Base-by-base conservation (phyloP, 805 yeast genomes). In the Metschnikowia colocasiae region DNA sequence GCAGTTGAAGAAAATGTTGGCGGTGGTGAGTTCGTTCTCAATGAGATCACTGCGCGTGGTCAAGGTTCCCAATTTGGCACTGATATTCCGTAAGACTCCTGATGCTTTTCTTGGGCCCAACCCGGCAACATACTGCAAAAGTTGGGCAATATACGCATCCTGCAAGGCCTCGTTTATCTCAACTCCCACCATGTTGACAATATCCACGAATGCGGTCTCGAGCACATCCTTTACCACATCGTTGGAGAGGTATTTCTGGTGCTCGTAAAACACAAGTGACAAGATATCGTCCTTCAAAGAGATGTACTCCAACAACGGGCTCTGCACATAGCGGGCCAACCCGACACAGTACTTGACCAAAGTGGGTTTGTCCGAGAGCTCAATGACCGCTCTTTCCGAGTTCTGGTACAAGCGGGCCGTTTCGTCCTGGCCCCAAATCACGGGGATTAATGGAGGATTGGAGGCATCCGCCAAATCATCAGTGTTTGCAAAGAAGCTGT, bases 61-160 rank as follows among this genome's bases (percentile, higher is more conserved):
- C 49, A 87, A 69, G 7, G 77, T 73, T 58, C 95, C 85, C 30
- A 71, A 56, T 60, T 72, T 69, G 51, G 75, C 73, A 59, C 86
- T 89, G 53, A 94, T 82, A 35, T 87, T 87, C 64, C 90, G 87
- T 37, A 92, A 62, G 50, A 94, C 75, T 40, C 95, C 95, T 23
- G 86, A 78, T 0, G 98, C 92, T 65, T 94, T 94, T 71, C 99
- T 83, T 43, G 96, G 95, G 36, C 99, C 99, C 50, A 94, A 75
- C 20, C 99, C 99, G 7, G 95, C 81, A 43, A 94, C 80, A 61
- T 79, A 94, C 26, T 82, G 94, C 51, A 94, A 71, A 44, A 81
- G 66, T 29, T 80, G 78, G 2, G 96, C 87, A 50, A 81, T 67
- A 59, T 88, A 87, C 1, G 81, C 73, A 47, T 86, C 87, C 49